phyloP scores from a whole-genome alignment of 2,329 filamentous ascomycete genomes.

The Monilinia fructigena region DNA sequence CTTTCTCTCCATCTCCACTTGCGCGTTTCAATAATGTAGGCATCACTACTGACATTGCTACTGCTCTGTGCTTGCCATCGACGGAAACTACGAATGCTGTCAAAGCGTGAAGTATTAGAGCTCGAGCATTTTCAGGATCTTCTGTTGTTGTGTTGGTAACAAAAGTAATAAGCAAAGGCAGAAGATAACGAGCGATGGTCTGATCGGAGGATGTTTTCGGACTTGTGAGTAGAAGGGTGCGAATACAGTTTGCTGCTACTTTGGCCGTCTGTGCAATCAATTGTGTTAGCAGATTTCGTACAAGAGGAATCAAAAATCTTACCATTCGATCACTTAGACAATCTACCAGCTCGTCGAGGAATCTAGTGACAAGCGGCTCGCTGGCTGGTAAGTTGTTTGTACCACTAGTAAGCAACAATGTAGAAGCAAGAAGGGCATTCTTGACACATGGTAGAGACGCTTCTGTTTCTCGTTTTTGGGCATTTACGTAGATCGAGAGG shows the following conservation, averaged over 20 bases:
- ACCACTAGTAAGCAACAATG: constrained; percentile 82
- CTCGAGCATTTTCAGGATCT: constrained; percentile 74
- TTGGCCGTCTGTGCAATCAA: constrained; percentile 64
- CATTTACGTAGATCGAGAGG: constrained; percentile 72
- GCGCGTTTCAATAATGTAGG: constrained; percentile 75
- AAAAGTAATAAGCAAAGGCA: constrained; percentile 75
- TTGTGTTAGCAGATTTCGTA: constrained; percentile 21
- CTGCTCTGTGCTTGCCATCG: constrained; percentile 47
- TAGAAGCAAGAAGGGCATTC: constrained; percentile 84
- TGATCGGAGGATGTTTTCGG: constrained; percentile 65
- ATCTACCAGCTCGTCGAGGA: constrained; percentile 78
- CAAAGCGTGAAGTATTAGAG: constrained; percentile 70
- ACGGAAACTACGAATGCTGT: constrained; percentile 64
- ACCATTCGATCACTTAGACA: constrained; percentile 78
- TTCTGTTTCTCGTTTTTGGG: constrained; percentile 71
- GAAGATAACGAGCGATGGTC: constrained; percentile 69
- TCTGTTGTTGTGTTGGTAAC: constrained; percentile 67
- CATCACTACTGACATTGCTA: constrained; percentile 73
- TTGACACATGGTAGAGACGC: constrained; percentile 85
- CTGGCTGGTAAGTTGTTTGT: constrained; percentile 69
- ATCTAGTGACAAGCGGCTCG: constrained; percentile 72
- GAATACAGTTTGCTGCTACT: constrained; percentile 85
- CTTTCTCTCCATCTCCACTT: constrained; percentile 56
- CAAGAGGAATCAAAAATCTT: constrained; percentile 29
- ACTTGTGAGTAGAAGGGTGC: constrained; percentile 73